Evolutionary conservation across 2,329 filamentous ascomycete genomes (phyloP).

Genomic region (Stromatinia cepivora): DNA sequence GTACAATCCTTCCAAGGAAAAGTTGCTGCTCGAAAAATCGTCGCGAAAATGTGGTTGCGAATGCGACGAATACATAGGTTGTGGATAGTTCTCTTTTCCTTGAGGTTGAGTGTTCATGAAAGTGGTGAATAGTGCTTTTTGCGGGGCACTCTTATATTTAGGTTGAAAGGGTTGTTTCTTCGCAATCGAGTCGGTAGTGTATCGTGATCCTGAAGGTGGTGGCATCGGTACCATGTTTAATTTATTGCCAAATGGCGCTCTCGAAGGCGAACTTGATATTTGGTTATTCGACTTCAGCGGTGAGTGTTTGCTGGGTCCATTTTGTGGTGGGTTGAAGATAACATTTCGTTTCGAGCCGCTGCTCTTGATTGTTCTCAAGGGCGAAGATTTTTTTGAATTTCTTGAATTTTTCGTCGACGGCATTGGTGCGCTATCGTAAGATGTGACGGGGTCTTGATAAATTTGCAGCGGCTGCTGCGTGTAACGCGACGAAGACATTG

Average conservation of each 20-base stretch:
- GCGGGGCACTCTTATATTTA: conserved; percentile 53
- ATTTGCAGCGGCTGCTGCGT: conserved; percentile 55
- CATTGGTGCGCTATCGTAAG: conserved; percentile 43
- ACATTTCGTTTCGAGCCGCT: conserved; percentile 57
- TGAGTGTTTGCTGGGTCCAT: conserved; percentile 57
- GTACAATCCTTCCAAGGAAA: conserved; percentile 55
- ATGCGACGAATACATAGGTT: conserved; percentile 47
- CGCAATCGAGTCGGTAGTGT: conserved; percentile 65
- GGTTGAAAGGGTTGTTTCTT: conserved; percentile 64
- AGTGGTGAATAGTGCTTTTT: conserved; percentile 52
- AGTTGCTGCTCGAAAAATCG: conserved; percentile 41
- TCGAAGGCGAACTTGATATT: conserved; percentile 58
- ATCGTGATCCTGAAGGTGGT: conserved; percentile 56
- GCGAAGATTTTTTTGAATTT: conserved; percentile 38
- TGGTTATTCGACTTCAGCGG: conserved; percentile 64
- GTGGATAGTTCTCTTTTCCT: conserved; percentile 58
- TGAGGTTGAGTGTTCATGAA: conserved; percentile 40
- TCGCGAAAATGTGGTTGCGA: conserved; percentile 44
- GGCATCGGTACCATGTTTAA: conserved; percentile 68
- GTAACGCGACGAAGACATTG: conserved; percentile 56
- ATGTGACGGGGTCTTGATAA: conserved; percentile 55
- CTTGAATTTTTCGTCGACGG: conserved; percentile 34
- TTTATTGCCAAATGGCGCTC: conserved; percentile 61
- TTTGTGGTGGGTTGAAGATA: conserved; percentile 62
- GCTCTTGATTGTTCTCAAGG: conserved; percentile 46